Evolutionary conservation across 2,329 filamentous ascomycete genomes (phyloP), one percentile per base, ranked within the genome.

Genomic region (Cladophialophora yegresii): DNA sequence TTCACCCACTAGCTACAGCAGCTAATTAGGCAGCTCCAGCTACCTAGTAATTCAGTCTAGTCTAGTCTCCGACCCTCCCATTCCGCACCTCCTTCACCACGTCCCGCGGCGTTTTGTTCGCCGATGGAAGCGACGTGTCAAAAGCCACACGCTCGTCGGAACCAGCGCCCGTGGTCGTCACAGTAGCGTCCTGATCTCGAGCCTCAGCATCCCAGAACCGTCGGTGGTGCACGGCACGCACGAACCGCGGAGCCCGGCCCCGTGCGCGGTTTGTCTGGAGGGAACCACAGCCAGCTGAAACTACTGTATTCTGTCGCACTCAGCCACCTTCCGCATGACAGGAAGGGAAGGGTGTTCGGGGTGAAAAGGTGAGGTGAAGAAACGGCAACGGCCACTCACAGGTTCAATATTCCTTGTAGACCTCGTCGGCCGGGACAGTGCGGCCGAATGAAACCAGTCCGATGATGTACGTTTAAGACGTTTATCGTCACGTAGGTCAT

Each of bases 351-450:
- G 13, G 5, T 7, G 6, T 47, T n/a, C 6, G 8, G 13, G 9
- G 20, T 5, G 5, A 12, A 10, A 12, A 10, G 43, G 32, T 33
- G 7, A 33, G 6, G 32, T 28, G 6, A 28, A 28, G 9, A 2
- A 8, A 3, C 9, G 32, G 30, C 30, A 32, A 12, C 13, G 85
- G 32, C n/a, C 93, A 83, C 72, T 85, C 87, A 80, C 87, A 93
- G 0, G 89, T 90, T 91, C 91, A 96, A 8, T 83, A 85, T 64
- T 95, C 91, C 75, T 91, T 91, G 72, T 89, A 80, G 7, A 89
- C 83, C 77, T 91, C 89, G 77, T 93, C 90, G 5, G 84, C 82
- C 0, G 92, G 91, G 6, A 88, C 83, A 67, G 95, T 84, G 45
- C 88, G 85, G 47, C 91, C 91, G 1, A 86, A 81, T 0, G 86